A percentile compares a stretch with the other conserved stretches of the same genome.
These are phyloP conservation scores for Phytopythium kandeliae DNA, from an alignment of 352 stramenopile genomes.

Conservation along the genomic window DNA sequence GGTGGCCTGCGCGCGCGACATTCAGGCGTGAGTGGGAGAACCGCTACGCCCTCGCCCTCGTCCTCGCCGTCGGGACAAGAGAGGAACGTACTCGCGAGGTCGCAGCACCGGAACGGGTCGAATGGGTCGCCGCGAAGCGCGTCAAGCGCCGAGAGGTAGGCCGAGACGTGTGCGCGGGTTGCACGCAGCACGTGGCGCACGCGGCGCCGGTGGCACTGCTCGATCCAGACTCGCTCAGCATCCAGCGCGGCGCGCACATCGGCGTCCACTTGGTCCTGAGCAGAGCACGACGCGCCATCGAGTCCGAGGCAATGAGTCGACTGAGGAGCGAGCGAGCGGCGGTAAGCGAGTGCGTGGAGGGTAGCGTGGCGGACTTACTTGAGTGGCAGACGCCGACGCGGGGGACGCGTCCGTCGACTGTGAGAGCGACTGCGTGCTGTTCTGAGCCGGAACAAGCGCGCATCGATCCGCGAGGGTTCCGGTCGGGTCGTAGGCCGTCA, in stretches of 20 bases:
- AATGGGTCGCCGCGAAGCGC: conserved; percentile 19
- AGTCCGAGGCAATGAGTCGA: neutral
- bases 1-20: conserved; percentile 11
- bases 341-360: too few species aligned
- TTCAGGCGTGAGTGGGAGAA: neutral
- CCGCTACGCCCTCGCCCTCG: too few species aligned
- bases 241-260: conserved; percentile 28
- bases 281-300: neutral
- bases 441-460: conserved; percentile 11
- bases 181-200: conserved; percentile 25
- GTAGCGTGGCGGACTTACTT: neutral
- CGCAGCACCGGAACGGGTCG: conserved; percentile 18
- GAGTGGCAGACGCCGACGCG: neutral
- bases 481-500: conserved; percentile 33
- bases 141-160: conserved; percentile 16
- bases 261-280: conserved; percentile 15
- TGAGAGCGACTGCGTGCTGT: neutral
- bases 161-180: conserved; percentile 24
- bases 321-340: too few species aligned
- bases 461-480: conserved; percentile 24
- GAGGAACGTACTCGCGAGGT: conserved; percentile 24
- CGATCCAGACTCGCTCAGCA: conserved; percentile 20
- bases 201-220: conserved; percentile 35
- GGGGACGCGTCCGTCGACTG: neutral
- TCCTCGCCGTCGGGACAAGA: too few species aligned